These are phyloP conservation scores for Phanerodontia chrysosporium DNA, from an alignment of 768 basidiomycete genomes.

Conservation along the genomic window DNA sequence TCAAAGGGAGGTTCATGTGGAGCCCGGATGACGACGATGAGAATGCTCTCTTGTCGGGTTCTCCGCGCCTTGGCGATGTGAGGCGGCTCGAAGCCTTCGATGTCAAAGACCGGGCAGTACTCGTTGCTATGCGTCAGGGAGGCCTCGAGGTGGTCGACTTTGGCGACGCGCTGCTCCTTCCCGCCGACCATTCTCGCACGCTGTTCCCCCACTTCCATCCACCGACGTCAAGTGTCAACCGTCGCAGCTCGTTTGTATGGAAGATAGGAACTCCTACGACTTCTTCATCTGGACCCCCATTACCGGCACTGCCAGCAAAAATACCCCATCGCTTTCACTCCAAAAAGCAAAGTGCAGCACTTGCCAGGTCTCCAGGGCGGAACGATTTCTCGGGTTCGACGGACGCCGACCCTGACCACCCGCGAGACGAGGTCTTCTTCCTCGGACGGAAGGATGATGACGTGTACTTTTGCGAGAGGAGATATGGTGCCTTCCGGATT, in stretches of 20 bases:
- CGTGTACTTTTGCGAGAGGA: constrained; percentile 80
- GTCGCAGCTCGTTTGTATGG: constrained; percentile 78
- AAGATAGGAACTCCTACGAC: constrained; percentile 71
- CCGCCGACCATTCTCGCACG: constrained; percentile 76
- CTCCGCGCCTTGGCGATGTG: constrained; percentile 70
- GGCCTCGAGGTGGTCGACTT: constrained; percentile 81
- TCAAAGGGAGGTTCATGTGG: constrained; percentile 80
- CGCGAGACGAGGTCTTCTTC: constrained; percentile 72
- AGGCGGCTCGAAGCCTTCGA: constrained; percentile 83
- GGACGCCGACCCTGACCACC: constrained; percentile 48
- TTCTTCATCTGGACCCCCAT: constrained; percentile 31
- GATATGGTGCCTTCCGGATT: constrained; percentile 69
- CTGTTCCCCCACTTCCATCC: constrained; percentile 68
- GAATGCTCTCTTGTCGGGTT: constrained; percentile 21
- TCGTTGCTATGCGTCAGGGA: constrained; percentile 84
- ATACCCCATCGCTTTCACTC: constrained; percentile 25
- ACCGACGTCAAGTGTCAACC: constrained; percentile 54
- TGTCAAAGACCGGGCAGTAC: constrained; percentile 65
- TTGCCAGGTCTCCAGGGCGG: constrained; percentile 45
- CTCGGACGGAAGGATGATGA: constrained; percentile 74
- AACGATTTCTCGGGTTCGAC: constrained; percentile 44
- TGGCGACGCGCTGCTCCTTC: constrained; percentile 71
- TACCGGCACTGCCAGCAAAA: constrained; percentile 28
- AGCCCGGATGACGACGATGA: constrained; percentile 59
- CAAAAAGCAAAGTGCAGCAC: constrained; percentile 47